A percentile compares a stretch with the other conserved stretches of the same genome.
phyloP scores from a whole-genome alignment of 2,329 filamentous ascomycete genomes.

The Paraphoma sp. region DNA sequence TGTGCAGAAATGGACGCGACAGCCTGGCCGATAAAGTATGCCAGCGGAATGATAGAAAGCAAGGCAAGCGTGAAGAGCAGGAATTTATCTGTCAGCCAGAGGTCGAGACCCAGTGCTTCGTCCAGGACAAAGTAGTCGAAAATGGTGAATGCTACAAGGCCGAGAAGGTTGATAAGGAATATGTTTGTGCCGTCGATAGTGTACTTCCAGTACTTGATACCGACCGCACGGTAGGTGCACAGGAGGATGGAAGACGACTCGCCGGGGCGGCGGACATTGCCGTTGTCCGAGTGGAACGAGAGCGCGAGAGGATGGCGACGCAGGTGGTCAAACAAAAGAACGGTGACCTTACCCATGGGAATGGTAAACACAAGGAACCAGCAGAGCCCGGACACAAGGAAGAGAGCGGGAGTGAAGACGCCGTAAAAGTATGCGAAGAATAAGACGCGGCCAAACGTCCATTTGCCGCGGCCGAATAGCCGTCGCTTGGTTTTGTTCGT shows the following conservation, averaged over 20 bases:
- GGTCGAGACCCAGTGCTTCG: constrained; percentile 71
- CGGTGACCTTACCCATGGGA: constrained; percentile 95
- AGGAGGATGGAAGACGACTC: constrained; percentile 85
- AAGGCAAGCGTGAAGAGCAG: constrained; percentile 85
- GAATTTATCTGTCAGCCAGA: constrained; percentile 78
- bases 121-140: constrained; percentile 87
- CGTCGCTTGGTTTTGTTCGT: constrained; percentile 71
- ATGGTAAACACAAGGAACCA: constrained; percentile 99
- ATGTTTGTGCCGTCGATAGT: constrained; percentile 98
- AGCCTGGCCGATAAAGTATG: constrained; percentile 98
- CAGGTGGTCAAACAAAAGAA: constrained; percentile 88
- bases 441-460: constrained; percentile 91
- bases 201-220: constrained; percentile 98
- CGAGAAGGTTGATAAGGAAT: constrained; percentile 96
- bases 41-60: constrained; percentile 91
- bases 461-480: constrained; percentile 92
- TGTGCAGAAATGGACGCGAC: constrained; percentile 98
- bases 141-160: constrained; percentile 91
- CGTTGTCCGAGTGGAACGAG: constrained; percentile 87
- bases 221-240: constrained; percentile 96
- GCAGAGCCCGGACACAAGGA: constrained; percentile 85
- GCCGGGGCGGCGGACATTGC: constrained; percentile 73
- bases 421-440: constrained; percentile 98
- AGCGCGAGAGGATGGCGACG: constrained; percentile 90
- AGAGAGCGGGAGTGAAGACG: constrained; percentile 82